phyloP scores from a whole-genome alignment of 2,329 filamentous ascomycete species.

The Colletotrichum cuscutae region DNA sequence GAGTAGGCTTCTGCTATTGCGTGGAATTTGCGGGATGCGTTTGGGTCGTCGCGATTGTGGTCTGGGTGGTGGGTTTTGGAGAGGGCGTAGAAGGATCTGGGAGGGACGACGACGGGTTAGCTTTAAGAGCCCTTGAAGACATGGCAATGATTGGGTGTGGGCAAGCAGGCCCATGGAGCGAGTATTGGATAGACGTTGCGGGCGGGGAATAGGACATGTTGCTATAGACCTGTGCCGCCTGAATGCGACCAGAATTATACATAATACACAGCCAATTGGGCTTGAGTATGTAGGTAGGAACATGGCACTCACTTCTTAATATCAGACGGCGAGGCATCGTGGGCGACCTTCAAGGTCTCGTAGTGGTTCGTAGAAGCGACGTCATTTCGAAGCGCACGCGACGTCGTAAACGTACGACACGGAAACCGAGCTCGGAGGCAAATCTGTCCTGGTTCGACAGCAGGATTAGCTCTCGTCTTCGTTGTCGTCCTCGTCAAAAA shows the following conservation, averaged over 20 bases:
- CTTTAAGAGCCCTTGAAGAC: background rate
- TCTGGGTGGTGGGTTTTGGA: slow-evolving; percentile 95
- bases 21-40: slow-evolving; percentile 80
- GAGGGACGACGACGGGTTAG: background rate
- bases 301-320: slow-evolving; percentile 78
- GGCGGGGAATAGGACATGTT: slow-evolving; percentile 16
- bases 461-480: background rate
- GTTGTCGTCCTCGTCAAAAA: background rate
- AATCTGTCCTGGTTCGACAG: background rate
- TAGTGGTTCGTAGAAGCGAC: slow-evolving; percentile 75
- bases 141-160: background rate
- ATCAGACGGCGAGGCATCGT: slow-evolving; percentile 75
- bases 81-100: slow-evolving; percentile 84
- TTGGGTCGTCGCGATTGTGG: slow-evolving; percentile 81
- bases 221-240: background rate
- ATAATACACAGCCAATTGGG: background rate
- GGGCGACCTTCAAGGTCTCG: slow-evolving; percentile 78
- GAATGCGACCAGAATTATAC: background rate
- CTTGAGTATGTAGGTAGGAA: background rate
- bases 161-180: too few species aligned
- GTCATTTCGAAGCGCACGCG: slow-evolving; percentile 41
- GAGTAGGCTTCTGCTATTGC: slow-evolving; percentile 87
- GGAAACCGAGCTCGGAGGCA: background rate
- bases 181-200: background rate
- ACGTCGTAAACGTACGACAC: slow-evolving; percentile 42